Base-by-base conservation (phyloP, 2,329 filamentous ascomycete genomes). In the Macrophomina tecta region DNA sequence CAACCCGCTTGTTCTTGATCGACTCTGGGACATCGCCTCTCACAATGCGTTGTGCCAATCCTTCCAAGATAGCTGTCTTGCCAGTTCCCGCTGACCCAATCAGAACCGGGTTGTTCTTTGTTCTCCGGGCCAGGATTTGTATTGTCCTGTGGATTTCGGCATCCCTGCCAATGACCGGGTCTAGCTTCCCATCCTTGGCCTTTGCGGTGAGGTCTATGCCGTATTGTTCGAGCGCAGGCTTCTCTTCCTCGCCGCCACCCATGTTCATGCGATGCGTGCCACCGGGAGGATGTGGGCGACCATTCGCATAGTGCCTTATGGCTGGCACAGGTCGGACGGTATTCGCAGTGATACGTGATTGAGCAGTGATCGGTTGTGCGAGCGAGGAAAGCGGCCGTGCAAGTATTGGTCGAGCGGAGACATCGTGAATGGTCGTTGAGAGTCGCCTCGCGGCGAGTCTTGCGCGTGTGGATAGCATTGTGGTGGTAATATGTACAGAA, bases 91-190 rank as follows among this genome's bases (percentile, higher is more conserved):
- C 92, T 55, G 89, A 90, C 69, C 94, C 94, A 67, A 97, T 97
- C n/a, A 97, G 82, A 0, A 97, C 94, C 0, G 94, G 94, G 71
- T 97, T 97, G 73, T 97, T 98, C 80, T 98, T 98, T 7, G 95
- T 98, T 68, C 95, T 86, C 69, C 95, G 85, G 16, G 94, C 97
- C 1, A 99, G 81, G 11, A 99, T 91, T 75, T 98, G 95, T 68
- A 98, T 97, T 0, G 94, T 97, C 60, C 95, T 86, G 75, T 97
- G 92, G 63, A 98, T 97, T 77, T 97, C 95, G 5, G 87, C 84
- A 73, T 97, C 94, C 77, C 95, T 87, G 23, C 95, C 95, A 74
- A 99, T 98, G 14, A 98, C 94, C 0, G 95, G 95, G 75, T 99
- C 95, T 3, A 99, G 85, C 76, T 97, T 97, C 48, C 95, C 95